Percentiles rank a stretch among this genome's conserved stretches.
Evolutionary conservation across 257 asterid genomes (phyloP).

Genomic region (Marsdenia floribunda): DNA sequence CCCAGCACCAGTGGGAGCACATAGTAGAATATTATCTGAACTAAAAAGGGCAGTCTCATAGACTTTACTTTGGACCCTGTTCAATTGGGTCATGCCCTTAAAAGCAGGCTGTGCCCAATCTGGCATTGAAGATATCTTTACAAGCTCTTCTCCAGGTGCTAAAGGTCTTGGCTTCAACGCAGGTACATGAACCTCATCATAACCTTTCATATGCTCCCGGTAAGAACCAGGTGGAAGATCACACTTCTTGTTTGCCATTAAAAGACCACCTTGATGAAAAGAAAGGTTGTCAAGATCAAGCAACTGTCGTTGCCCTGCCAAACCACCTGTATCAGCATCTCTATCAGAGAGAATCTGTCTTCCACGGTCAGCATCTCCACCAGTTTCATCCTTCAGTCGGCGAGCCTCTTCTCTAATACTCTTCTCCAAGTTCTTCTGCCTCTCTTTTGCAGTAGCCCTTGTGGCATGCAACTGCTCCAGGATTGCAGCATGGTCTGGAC

Average conservation of each 20-base stretch:
- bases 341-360: slow-evolving; percentile 23
- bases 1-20: slow-evolving; percentile 52
- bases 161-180: slow-evolving; percentile 31
- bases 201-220: slow-evolving; percentile 32
- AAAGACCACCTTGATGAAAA: slow-evolving; percentile 17
- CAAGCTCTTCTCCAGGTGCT: slow-evolving; percentile 28
- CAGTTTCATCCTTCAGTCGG: slow-evolving; percentile 35
- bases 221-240: slow-evolving; percentile 32
- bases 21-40: slow-evolving; percentile 33
- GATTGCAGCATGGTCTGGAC: slow-evolving; percentile 35
- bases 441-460: slow-evolving; percentile 40
- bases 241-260: slow-evolving; percentile 34
- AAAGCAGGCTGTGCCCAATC: slow-evolving; percentile 45
- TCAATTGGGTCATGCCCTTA: slow-evolving; percentile 35
- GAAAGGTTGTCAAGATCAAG: slow-evolving; percentile 41
- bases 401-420: slow-evolving; percentile 35
- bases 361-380: slow-evolving; percentile 26
- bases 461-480: slow-evolving; percentile 43
- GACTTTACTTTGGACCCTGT: slow-evolving; percentile 41
- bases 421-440: slow-evolving; percentile 29
- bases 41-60: slow-evolving; percentile 37
- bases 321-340: slow-evolving; percentile 32
- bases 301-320: slow-evolving; percentile 36
- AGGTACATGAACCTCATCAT: slow-evolving; percentile 43
- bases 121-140: slow-evolving; percentile 32